Evolutionary conservation across 2,329 filamentous ascomycete genomes (phyloP).

Genomic region (Claviceps pazoutovae): DNA sequence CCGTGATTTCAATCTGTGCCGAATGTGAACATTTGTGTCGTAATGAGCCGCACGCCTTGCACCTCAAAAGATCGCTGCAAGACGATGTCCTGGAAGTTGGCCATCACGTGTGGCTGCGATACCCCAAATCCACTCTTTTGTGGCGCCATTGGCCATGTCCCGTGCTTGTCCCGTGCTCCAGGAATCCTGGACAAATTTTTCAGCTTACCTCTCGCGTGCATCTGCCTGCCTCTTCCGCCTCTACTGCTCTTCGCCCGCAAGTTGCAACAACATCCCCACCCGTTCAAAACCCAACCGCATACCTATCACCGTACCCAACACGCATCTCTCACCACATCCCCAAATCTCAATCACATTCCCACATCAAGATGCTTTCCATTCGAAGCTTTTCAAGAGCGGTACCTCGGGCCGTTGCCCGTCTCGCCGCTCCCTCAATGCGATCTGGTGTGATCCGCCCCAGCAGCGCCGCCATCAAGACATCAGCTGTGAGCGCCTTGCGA

Average conservation of each 20-base stretch:
- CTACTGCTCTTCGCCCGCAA: too few relatives aligned
- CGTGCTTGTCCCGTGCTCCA: not conserved
- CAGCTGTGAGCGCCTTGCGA: slow-evolving; percentile 17
- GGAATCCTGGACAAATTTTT: not conserved
- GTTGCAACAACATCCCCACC: too few relatives aligned
- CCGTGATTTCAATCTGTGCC: too few relatives aligned
- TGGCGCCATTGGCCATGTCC: too few relatives aligned
- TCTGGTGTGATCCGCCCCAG: slow-evolving; percentile 33
- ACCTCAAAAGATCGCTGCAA: too few relatives aligned
- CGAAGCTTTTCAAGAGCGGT: slow-evolving; percentile 51
- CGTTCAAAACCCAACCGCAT: slow-evolving; percentile 6
- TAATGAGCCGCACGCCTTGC: too few relatives aligned
- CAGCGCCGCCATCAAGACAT: slow-evolving; percentile 33
- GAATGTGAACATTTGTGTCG: too few relatives aligned
- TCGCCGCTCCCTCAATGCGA: slow-evolving; percentile 37
- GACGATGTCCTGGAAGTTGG: too few relatives aligned
- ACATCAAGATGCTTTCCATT: slow-evolving; percentile 51
- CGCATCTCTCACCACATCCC: slow-evolving; percentile 6
- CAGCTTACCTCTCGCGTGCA: not conserved
- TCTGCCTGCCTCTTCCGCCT: too few relatives aligned
- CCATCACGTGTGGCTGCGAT: too few relatives aligned
- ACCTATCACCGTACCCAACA: slow-evolving; percentile 3
- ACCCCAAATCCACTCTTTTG: too few relatives aligned
- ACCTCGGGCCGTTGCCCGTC: slow-evolving; percentile 47
- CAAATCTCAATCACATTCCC: not conserved